Conservation (phyloP, 257 asterid species). For the Catharanthus roseus region DNA sequence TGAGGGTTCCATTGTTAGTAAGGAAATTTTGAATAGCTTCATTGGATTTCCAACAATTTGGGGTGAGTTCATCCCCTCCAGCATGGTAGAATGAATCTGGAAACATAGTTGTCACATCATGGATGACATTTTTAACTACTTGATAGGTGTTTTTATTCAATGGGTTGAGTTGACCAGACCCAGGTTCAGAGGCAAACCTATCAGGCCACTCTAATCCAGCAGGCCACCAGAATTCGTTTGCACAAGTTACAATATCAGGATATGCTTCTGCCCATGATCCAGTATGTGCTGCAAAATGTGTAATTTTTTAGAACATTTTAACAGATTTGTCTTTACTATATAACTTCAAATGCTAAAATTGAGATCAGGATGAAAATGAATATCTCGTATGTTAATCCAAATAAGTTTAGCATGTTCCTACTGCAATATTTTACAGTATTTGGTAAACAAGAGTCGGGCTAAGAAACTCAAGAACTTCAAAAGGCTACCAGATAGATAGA, state of each 20-base stretch:
- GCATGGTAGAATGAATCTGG: constrained; percentile 76
- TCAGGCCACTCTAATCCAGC: constrained; percentile 55
- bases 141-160: constrained; percentile 58
- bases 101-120: constrained; percentile 51
- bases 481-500: not conserved
- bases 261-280: constrained; percentile 92
- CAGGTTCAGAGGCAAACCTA: constrained; percentile 81
- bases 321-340: not conserved
- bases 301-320: not conserved
- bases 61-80: constrained; percentile 77
- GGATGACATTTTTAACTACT: constrained; percentile 54
- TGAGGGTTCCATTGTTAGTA: constrained; percentile 59
- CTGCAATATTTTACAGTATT: not conserved
- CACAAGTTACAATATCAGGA: constrained; percentile 78
- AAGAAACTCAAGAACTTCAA: not conserved
- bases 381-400: not conserved
- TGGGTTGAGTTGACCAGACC: constrained; percentile 88
- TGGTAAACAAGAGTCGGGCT: not conserved
- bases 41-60: constrained; percentile 79
- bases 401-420: not conserved
- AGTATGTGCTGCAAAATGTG: constrained; percentile 63
- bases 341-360: not conserved
- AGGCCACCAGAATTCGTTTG: constrained; percentile 84
- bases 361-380: not conserved
- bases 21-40: constrained; percentile 45